A percentile compares a stretch with the other conserved stretches of the same genome.
These are phyloP conservation scores for Aureobasidium sp. DNA, from an alignment of 2,329 filamentous ascomycete genomes.

Conservation along the genomic window DNA sequence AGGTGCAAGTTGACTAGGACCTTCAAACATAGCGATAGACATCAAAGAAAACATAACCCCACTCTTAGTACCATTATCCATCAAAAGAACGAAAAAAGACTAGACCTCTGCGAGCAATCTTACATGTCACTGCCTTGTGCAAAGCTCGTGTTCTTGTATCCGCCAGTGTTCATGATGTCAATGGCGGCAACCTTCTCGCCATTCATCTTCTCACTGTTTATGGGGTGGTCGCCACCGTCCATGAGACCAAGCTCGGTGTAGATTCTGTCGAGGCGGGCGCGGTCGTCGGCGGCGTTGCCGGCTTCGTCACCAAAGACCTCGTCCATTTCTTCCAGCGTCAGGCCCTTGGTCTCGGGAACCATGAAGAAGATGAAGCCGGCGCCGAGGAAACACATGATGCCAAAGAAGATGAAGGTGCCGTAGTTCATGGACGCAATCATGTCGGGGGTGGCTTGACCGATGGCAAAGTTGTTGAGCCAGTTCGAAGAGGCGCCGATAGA, in stretches of 20 bases:
- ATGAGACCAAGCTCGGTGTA: slow-evolving; percentile 11
- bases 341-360: slow-evolving; percentile 47
- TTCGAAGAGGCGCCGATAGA: slow-evolving; percentile 51
- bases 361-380: slow-evolving; percentile 46
- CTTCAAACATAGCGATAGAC: not conserved
- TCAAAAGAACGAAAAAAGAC: not conserved
- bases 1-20: not conserved
- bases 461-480: slow-evolving; percentile 29
- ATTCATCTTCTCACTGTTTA: not conserved
- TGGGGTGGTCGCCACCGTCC: not conserved
- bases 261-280: slow-evolving; percentile 12
- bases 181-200: not conserved
- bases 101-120: not conserved
- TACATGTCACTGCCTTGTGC: not conserved
- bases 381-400: slow-evolving; percentile 54
- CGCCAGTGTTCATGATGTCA: not conserved
- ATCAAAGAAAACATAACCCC: not conserved
- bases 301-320: slow-evolving; percentile 25
- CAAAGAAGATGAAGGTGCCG: slow-evolving; percentile 66
- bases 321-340: slow-evolving; percentile 50
- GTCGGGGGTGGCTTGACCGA: slow-evolving; percentile 45
- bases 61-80: not conserved
- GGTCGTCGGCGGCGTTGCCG: slow-evolving; percentile 11
- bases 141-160: not conserved
- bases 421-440: slow-evolving; percentile 58